phyloP scores from a whole-genome alignment of 257 asterid species.

The Penstemon newberryi region DNA sequence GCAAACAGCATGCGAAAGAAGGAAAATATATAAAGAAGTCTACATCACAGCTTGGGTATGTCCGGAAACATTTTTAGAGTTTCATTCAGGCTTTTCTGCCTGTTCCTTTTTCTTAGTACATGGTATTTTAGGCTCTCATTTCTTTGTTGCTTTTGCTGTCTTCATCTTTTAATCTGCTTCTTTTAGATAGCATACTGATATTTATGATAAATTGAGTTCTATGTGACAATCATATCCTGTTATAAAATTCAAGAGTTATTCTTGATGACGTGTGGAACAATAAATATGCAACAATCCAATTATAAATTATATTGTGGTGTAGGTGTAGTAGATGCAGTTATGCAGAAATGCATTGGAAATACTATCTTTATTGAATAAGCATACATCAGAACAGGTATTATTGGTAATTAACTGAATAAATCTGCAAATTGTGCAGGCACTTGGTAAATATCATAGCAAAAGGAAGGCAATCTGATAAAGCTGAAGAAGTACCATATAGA shows the following conservation, averaged over 20 bases:
- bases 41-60: conserved; percentile 90
- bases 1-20: conserved; percentile 70
- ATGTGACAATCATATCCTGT: neutral
- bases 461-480: conserved; percentile 40
- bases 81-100: neutral
- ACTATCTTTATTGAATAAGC: no score
- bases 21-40: conserved; percentile 87
- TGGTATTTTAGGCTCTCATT: no score
- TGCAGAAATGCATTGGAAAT: no score
- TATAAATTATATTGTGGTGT: no score
- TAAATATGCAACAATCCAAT: no score
- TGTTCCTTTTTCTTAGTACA: no score
- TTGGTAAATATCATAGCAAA: conserved; percentile 65
- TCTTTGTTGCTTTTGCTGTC: no score
- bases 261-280: no score
- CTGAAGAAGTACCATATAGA: conserved; percentile 48
- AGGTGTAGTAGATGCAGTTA: no score
- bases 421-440: conserved; percentile 51
- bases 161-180: no score
- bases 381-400: no score
- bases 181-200: neutral
- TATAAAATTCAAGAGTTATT: neutral
- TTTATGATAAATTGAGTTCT: no score
- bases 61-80: conserved; percentile 12
- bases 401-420: conserved; percentile 21